Base-by-base conservation (phyloP, 805 yeast genomes). In the Spathaspora gorwiae region DNA sequence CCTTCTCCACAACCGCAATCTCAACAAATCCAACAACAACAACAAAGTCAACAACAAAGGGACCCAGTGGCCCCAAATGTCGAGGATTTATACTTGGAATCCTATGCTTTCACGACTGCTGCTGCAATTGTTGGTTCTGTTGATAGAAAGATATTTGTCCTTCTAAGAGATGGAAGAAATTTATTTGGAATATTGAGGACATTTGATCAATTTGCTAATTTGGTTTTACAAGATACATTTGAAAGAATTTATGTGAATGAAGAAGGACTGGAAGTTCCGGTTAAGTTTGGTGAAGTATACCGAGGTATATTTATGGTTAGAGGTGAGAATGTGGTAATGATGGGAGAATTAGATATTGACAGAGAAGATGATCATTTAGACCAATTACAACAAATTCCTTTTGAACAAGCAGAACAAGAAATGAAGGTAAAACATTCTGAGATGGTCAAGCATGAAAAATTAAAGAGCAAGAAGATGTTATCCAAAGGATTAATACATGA, bases 261-360 rank as follows among this genome's bases (percentile, higher is more conserved):
- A 26, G 58, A 52, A 14, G 56, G 50, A n/a, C 61, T 73, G 13
- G 79, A 74, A 12, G 66, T 70, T 39, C 64, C 63, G 3, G 70
- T 68, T 35, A 59, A 76, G 50, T 92, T 82, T 60, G 95, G 87
- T 7, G 96, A 92, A 62, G 72, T 70, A n/a, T 73, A 74, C 42
- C 77, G 85, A 43, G 97, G 96, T 8, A 87, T 88, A 42, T 84
- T 83, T 60, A 78, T 94, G 69, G 84, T 94, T 35, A 84, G 99
- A 66, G 99, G 99, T 50, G 99, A 94, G 64, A 92, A 92, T 57
- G 94, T 94, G 7, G 94, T 90, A 8, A 79, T 90, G 81, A 64
- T 94, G 61, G 99, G 98, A 15, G 97, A 92, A 62, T 78, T 92
- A 50, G 97, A 90, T 64, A 85, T 89, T 50, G 96, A 88, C 59